Conservation (phyloP, 495 filamentous ascomycete species). For the Penicillium ucsense region DNA sequence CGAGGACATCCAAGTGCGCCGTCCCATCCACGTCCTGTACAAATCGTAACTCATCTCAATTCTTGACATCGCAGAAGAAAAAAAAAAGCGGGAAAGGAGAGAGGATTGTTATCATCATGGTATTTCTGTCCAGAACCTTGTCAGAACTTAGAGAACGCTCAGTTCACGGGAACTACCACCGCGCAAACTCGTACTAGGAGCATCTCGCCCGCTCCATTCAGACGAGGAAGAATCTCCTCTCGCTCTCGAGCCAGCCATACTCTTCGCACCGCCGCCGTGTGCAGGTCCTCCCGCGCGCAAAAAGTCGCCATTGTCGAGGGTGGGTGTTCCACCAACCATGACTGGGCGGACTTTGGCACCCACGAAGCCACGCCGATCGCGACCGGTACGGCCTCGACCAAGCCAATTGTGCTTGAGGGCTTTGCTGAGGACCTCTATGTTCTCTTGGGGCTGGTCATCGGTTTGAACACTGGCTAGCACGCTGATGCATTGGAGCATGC, state of each 20-base stretch:
- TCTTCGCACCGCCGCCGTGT: conserved; percentile 16
- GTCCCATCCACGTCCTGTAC: no score
- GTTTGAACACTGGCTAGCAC: conserved; percentile 72
- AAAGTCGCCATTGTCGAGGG: conserved; percentile 15
- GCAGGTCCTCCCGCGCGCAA: conserved; percentile 19
- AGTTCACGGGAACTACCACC: conserved; percentile 22
- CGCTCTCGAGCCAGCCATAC: conserved; percentile 12
- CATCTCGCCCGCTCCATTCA: conserved; percentile 15
- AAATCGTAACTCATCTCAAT: no score
- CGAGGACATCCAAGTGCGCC: no score
- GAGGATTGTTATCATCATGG: no score
- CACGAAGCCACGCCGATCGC: conserved; percentile 84
- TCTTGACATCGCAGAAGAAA: no score
- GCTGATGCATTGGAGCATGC: conserved; percentile 94
- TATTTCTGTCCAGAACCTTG: no score
- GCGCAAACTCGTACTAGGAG: conserved; percentile 15
- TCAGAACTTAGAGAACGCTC: conserved; percentile 18
- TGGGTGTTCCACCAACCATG: conserved; percentile 20
- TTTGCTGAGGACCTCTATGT: conserved; percentile 73
- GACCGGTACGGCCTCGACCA: conserved; percentile 76
- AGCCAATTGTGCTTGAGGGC: conserved; percentile 95
- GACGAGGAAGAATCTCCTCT: conserved; percentile 20
- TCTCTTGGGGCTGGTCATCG: conserved; percentile 62
- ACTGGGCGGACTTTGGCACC: conserved; percentile 47
- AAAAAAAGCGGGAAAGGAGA: no score